These are phyloP conservation scores for Gonapodya sp. DNA, from an alignment of 192 early-diverging fungal species.

Conservation along the genomic window DNA sequence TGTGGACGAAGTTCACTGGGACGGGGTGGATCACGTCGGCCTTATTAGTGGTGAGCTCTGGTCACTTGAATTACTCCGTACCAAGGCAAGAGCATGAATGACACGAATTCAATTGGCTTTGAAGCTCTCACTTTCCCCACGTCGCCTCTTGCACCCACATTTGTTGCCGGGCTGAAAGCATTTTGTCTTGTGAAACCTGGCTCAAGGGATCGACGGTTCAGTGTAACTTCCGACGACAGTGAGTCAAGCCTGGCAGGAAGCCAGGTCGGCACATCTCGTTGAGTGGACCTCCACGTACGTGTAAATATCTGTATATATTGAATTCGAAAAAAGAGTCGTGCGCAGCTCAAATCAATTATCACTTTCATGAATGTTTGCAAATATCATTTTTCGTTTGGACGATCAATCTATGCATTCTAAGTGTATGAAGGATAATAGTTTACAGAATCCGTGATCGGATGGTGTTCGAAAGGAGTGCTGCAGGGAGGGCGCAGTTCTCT, in stretches of 20 bases:
- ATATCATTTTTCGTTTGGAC: no score
- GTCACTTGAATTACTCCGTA: neutral
- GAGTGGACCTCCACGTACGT: no score
- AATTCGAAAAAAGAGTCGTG: no score
- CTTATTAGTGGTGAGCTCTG: neutral
- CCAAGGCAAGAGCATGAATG: no score
- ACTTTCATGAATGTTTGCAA: no score
- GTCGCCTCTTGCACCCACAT: neutral
- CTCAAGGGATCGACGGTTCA: neutral
- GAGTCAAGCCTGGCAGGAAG: neutral
- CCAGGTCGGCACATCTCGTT: no score
- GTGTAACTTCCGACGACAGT: neutral
- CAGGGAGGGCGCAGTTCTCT: no score
- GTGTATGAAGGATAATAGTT: neutral
- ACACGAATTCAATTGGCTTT: no score
- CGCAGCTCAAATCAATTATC: no score
- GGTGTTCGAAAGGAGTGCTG: constrained; percentile 33
- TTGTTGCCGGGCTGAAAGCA: neutral
- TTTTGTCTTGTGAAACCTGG: neutral
- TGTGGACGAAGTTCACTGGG: neutral
- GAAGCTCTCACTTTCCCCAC: neutral
- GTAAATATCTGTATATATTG: no score
- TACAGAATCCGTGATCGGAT: constrained; percentile 34
- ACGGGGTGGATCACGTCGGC: neutral
- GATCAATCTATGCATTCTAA: neutral